Base-by-base conservation (phyloP, 495 filamentous ascomycete genomes). In the Aspergillus egyptiacus region DNA sequence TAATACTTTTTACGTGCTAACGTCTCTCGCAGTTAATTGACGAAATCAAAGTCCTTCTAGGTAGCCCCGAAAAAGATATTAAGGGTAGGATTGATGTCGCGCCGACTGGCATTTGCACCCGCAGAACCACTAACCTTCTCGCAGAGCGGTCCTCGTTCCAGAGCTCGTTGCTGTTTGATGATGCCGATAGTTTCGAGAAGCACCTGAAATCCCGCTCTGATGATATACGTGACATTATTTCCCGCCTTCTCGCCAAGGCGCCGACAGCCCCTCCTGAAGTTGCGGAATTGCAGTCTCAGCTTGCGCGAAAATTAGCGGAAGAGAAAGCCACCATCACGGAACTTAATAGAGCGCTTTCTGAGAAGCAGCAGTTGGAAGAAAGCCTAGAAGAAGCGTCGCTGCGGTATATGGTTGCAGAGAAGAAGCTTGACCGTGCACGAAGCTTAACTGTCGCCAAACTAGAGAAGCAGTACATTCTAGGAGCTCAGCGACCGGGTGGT, bases 341-440 rank as follows among this genome's bases (percentile, higher is more conserved):
- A 56, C 68, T 95, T 37, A 89, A 93, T 49, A 80, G 83, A 44
- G 72, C 89, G 2, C 73, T 82, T 25, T 68, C 81, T 7, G 90
- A 96, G 54, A 91, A 93, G 55, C 83, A 95, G 39, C 81, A 86
- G 53, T 74, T 94, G 10, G 86, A 85, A 36, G 86, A 89, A 39
- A 84, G 89, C 41, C 72, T 96, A 9, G 89, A 95, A 52, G 80
- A 75, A 43, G 91, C 93, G 3, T 91, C 89, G 3, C 70, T 91
- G 30, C 83, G 93, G 45, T 96, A 94, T 55, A 87, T 96, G 78
- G 84, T 90, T 50, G 93, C 93, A 3, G 93, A 97, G 60, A 91
- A 91, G 69, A 89, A 87, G 63, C 75, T 96, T 13, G 93, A 98
- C 63, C 82, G 93, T 27, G 81, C 83, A 6, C 86, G 84, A 61